A percentile compares a stretch with the other conserved stretches of the same genome.
Conservation (phyloP, 2,329 filamentous ascomycete genomes). For the Aspergillus melleus region DNA sequence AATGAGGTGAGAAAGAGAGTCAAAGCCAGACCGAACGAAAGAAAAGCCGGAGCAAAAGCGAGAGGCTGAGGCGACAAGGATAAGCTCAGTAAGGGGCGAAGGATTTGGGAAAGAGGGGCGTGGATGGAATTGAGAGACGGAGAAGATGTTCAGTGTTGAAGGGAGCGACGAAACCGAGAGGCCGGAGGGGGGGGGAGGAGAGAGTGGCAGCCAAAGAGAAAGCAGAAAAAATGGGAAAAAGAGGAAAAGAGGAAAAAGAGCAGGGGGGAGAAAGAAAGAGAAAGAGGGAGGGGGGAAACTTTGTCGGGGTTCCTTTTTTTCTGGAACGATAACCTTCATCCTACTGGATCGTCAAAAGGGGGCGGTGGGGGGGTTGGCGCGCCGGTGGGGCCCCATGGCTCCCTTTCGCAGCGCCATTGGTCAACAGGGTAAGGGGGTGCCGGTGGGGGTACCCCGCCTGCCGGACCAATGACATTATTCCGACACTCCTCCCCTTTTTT, state of each 20-base stretch:
- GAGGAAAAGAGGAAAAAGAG: too few species aligned
- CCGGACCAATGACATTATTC: constrained; percentile 10
- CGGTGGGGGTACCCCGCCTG: constrained; percentile 1
- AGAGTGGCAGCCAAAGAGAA: background rate
- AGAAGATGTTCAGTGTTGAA: background rate
- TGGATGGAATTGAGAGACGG: background rate
- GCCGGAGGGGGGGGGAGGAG: background rate
- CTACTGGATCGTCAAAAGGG: constrained; percentile 12
- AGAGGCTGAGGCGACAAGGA: constrained; percentile 2
- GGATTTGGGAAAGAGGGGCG: background rate
- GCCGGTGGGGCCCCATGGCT: constrained; percentile 1
- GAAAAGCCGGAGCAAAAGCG: constrained; percentile 3
- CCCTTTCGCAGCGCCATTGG: constrained; percentile 3
- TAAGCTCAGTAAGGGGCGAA: constrained; percentile 11
- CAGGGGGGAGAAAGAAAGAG: too few species aligned
- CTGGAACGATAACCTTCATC: constrained; percentile 16
- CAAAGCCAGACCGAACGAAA: too few species aligned
- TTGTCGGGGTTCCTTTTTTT: constrained; percentile 10
- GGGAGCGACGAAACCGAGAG: background rate
- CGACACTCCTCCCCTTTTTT: constrained; percentile 12
- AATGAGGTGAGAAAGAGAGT: constrained; percentile 3
- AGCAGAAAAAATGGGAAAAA: background rate
- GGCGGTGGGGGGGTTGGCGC: constrained; percentile 12
- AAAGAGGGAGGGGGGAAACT: too few species aligned
- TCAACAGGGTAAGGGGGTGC: background rate